phyloP scores from a whole-genome alignment of 208 protist genomes.

The Phytomonas sp. region DNA sequence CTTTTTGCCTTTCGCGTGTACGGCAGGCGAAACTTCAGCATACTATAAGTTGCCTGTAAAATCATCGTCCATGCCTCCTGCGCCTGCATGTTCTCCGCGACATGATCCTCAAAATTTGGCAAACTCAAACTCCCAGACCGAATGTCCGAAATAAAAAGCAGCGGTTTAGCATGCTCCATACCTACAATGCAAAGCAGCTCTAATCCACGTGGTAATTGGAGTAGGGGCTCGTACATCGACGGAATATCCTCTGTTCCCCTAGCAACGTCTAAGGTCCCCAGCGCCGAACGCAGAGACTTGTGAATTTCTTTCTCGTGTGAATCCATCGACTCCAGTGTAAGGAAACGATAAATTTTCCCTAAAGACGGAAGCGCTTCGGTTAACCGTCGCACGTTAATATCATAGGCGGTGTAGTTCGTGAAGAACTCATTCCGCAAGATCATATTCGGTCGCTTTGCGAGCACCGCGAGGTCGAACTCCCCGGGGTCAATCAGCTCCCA shows the following conservation, averaged over 20 bases:
- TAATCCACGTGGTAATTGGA: conserved; percentile 52
- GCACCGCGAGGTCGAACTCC: conserved; percentile 69
- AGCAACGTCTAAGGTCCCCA: conserved; percentile 80
- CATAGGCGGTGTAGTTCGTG: conserved; percentile 89
- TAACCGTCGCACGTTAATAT: conserved; percentile 76
- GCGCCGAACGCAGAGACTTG: conserved; percentile 47
- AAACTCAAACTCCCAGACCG: conserved; percentile 78
- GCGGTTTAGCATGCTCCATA: conserved; percentile 64
- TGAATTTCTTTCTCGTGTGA: conserved; percentile 45
- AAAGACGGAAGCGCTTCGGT: conserved; percentile 47
- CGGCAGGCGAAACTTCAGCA: conserved; percentile 96
- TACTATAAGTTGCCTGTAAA: conserved; percentile 74
- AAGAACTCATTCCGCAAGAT: conserved; percentile 91
- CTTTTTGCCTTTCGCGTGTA: conserved; percentile 70
- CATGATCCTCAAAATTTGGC: conserved; percentile 87
- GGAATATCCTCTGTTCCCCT: conserved; percentile 82
- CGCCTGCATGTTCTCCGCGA: conserved; percentile 86
- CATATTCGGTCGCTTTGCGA: conserved; percentile 63
- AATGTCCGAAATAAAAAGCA: conserved; percentile 94
- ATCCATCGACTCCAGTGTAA: conserved; percentile 30
- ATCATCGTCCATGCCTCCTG: conserved; percentile 91
- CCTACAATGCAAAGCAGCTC: conserved; percentile 64
- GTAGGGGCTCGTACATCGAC: conserved; percentile 76
- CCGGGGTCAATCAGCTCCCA: conserved; percentile 93
- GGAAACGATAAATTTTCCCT: conserved; percentile 40